phyloP scores from a whole-genome alignment of 2,329 filamentous ascomycete species.

The Colletotrichum abscissum region DNA sequence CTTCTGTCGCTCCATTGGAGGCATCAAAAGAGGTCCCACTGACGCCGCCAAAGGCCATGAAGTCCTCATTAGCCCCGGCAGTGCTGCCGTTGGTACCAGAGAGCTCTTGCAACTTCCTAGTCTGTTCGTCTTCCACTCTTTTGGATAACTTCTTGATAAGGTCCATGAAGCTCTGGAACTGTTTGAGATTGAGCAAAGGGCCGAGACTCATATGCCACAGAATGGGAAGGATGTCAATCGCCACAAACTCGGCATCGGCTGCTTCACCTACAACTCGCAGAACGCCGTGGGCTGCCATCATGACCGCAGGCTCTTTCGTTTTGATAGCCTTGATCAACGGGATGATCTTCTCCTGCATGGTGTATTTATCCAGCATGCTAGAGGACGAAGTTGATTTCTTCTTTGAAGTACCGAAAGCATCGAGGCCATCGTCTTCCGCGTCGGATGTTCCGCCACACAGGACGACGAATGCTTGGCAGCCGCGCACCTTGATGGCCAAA shows the following conservation, averaged over 20 bases:
- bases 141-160: slow-evolving; percentile 84
- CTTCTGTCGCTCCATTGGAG: slow-evolving; percentile 65
- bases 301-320: slow-evolving; percentile 97
- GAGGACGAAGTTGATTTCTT: slow-evolving; percentile 74
- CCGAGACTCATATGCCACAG: slow-evolving; percentile 94
- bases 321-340: slow-evolving; percentile 93
- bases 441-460: slow-evolving; percentile 82
- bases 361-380: slow-evolving; percentile 94
- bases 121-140: slow-evolving; percentile 89
- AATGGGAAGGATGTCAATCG: slow-evolving; percentile 88
- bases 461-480: slow-evolving; percentile 88
- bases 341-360: slow-evolving; percentile 96
- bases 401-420: slow-evolving; percentile 71
- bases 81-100: slow-evolving; percentile 67
- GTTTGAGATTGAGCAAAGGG: slow-evolving; percentile 85
- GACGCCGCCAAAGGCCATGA: slow-evolving; percentile 77
- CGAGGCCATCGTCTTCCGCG: slow-evolving; percentile 75
- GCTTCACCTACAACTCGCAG: slow-evolving; percentile 84
- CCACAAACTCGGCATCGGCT: slow-evolving; percentile 90
- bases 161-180: slow-evolving; percentile 91
- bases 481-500: slow-evolving; percentile 92
- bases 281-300: slow-evolving; percentile 91
- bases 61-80: slow-evolving; percentile 68
- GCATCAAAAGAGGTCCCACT: slow-evolving; percentile 69
- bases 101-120: slow-evolving; percentile 87